Evolutionary conservation across 495 filamentous ascomycete genomes (phyloP).

Genomic region (Penicillium roqueforti): DNA sequence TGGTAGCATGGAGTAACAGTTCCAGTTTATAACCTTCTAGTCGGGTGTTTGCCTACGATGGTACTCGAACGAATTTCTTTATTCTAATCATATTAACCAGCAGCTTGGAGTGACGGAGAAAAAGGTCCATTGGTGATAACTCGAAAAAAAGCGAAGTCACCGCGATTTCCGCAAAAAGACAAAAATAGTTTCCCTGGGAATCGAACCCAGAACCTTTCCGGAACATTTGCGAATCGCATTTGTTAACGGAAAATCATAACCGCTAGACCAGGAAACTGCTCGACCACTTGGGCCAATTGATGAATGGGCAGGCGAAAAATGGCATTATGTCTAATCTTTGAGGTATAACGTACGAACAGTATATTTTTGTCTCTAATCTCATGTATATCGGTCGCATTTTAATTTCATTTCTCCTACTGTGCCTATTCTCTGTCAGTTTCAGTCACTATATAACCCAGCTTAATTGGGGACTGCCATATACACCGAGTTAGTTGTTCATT

Average conservation of each 20-base stretch:
- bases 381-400: neutral
- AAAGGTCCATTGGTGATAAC: too few species aligned
- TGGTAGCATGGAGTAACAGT: too few species aligned
- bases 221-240: slow-evolving; percentile 6
- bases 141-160: too few species aligned
- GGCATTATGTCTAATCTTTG: neutral
- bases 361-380: neutral
- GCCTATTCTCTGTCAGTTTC: neutral
- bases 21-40: too few species aligned
- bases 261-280: slow-evolving; percentile 10
- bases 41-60: too few species aligned
- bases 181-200: slow-evolving; percentile 21
- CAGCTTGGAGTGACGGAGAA: too few species aligned
- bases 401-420: neutral
- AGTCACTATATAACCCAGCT: neutral
- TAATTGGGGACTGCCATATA: neutral
- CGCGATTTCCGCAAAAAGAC: too few species aligned
- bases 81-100: too few species aligned
- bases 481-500: neutral
- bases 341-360: neutral
- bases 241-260: slow-evolving; percentile 15
- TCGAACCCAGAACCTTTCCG: slow-evolving; percentile 24
- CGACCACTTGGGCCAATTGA: slow-evolving; percentile 2
- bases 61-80: too few species aligned
- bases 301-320: neutral